Evolutionary conservation across 1,139 yeast species (phyloP), one percentile per base, ranked within the genome.

Genomic region (Pichia sp.): DNA sequence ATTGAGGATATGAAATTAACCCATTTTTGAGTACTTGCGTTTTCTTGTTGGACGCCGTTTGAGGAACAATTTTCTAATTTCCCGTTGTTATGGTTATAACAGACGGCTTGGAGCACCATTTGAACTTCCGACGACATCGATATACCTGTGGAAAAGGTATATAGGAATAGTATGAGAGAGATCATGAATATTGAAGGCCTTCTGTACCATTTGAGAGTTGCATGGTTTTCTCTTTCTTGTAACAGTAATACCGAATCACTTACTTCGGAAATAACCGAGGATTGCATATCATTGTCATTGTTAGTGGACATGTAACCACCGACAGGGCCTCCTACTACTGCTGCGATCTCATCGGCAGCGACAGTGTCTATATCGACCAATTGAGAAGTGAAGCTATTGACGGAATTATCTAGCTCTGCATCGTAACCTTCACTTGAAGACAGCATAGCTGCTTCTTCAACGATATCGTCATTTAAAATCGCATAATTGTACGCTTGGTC

Each of bases 181-280:
- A 61, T 51, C 63, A 61, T 59, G 14, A 46, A 38, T 11, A 59
- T 39, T 2, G 67, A 57, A 1, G 69, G 69, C 34, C 67, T 45
- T 38, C 51, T 57, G 43, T 59, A 49, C 67, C 67, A 65, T 9
- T 46, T 42, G 12, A 61, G 36, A 15, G 48, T 40, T 19, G 39
- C 35, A 39, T 60, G 54, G 5, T 55, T 53, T 12, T 53, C 41
- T 27, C 61, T 47, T 30, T 59, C 58, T 43, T 59, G 58, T 12
- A 44, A 12, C 11, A 55, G 17, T 10, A 52, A 34, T 3, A 40
- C 34, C 2, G 55, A 50, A 24, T 50, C 55, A 40, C 51, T 47
- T 2, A 38, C 34, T 17, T 47, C 53, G 4, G 54, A 50, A 1
- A 44, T 15, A 1, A 35, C 43, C 3, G 53, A 49, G n/a, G 38